These are phyloP conservation scores for Trichoderma asperellum DNA, from an alignment of 2,329 filamentous ascomycete genomes.

Conservation along the genomic window DNA sequence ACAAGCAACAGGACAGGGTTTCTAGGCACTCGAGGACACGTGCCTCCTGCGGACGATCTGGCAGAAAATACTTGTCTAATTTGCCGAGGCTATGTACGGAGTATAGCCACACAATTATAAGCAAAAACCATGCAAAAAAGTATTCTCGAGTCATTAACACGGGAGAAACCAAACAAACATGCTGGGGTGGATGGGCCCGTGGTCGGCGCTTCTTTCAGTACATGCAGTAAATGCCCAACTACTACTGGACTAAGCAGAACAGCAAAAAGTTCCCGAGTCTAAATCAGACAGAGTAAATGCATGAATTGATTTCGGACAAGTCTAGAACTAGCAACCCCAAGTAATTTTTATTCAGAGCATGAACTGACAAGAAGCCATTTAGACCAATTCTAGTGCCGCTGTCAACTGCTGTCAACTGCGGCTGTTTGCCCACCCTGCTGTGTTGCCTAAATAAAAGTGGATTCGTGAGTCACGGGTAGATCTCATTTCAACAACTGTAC, in stretches of 20 bases:
- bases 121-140: not conserved
- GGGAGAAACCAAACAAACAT: not conserved
- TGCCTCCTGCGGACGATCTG: not conserved
- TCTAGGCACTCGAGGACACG: not conserved
- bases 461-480: slow-evolving; percentile 14
- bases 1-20: not conserved
- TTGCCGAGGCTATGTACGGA: not conserved
- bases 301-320: not conserved
- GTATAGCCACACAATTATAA: not conserved
- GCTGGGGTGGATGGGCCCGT: not conserved
- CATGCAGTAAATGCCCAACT: not conserved
- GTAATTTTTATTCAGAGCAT: not conserved
- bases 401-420: not conserved
- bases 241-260: not conserved
- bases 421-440: slow-evolving; percentile 23
- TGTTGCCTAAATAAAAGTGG: slow-evolving; percentile 25
- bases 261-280: slow-evolving; percentile 10
- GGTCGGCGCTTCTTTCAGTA: not conserved
- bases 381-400: not conserved
- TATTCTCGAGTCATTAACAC: not conserved
- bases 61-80: not conserved
- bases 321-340: not conserved
- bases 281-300: not conserved
- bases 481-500: slow-evolving; percentile 11
- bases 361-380: not conserved